Percentiles rank a stretch among this genome's conserved stretches.
Evolutionary conservation across 2,329 filamentous ascomycete genomes (phyloP).

Genomic region (Orbilia oligospora): DNA sequence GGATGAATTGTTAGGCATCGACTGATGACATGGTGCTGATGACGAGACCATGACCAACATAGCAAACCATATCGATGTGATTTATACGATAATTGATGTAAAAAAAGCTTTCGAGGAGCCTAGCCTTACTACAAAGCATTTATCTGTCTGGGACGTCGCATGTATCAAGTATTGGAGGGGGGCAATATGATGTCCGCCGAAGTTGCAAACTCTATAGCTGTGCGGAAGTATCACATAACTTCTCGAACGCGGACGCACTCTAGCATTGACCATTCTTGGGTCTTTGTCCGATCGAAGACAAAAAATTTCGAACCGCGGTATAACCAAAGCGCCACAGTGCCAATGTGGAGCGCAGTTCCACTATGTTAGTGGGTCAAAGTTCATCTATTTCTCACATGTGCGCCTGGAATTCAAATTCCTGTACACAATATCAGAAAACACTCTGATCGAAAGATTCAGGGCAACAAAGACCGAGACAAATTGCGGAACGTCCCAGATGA

Average conservation of each 20-base stretch:
- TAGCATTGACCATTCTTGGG: background rate
- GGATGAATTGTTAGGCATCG: background rate
- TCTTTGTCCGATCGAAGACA: conserved; percentile 13
- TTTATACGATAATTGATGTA: no score
- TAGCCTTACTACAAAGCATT: background rate
- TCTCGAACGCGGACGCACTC: background rate
- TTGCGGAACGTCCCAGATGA: conserved; percentile 8
- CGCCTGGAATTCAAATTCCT: background rate
- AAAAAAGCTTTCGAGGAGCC: background rate
- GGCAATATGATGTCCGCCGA: background rate
- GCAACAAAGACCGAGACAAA: conserved; percentile 1
- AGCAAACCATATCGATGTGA: background rate
- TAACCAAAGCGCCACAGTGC: background rate
- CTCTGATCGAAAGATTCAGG: background rate
- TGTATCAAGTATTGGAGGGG: background rate
- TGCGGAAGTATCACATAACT: background rate
- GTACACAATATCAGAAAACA: background rate
- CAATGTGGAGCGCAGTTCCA: background rate
- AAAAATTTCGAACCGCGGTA: background rate
- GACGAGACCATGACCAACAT: background rate
- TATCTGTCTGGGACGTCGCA: background rate
- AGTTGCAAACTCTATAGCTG: background rate
- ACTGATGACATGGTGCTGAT: no score
- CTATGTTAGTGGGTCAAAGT: background rate
- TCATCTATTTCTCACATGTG: conserved; percentile 14